These are phyloP conservation scores for Casuarina cunninghamiana DNA, from an alignment of 306 rosid species.

Conservation along the genomic window DNA sequence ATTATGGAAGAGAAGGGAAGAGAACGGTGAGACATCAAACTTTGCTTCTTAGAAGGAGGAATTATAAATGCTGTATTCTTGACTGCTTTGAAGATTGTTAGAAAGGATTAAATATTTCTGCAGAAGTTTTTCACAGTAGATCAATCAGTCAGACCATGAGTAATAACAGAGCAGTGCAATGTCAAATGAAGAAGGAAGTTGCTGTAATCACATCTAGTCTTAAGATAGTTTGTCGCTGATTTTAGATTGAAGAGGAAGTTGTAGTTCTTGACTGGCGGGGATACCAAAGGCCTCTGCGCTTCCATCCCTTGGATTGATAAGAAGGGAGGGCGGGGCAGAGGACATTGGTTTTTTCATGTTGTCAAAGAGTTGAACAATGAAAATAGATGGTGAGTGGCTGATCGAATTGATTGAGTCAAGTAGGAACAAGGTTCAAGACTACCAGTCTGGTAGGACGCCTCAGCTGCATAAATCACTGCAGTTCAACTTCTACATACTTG, in stretches of 20 bases:
- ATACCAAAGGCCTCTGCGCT: no score
- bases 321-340: no score
- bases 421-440: no score
- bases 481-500: constrained; percentile 10
- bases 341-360: no score
- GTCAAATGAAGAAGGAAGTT: background rate
- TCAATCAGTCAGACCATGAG: background rate
- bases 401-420: no score
- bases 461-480: no score
- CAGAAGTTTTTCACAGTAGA: constrained; percentile 1
- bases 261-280: background rate
- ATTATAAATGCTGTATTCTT: background rate
- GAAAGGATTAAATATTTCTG: background rate
- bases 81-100: background rate
- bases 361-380: no score
- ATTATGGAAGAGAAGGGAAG: constrained; percentile 91
- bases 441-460: no score
- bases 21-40: constrained; percentile 68
- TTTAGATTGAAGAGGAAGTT: background rate
- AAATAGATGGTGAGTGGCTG: no score
- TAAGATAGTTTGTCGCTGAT: constrained; percentile 12
- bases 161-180: background rate
- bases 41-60: background rate
- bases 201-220: constrained; percentile 5
- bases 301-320: no score